Evolutionary conservation across 768 basidiomycete genomes (phyloP), one percentile per base, ranked within the genome.

Genomic region (Termitomyces sp.): DNA sequence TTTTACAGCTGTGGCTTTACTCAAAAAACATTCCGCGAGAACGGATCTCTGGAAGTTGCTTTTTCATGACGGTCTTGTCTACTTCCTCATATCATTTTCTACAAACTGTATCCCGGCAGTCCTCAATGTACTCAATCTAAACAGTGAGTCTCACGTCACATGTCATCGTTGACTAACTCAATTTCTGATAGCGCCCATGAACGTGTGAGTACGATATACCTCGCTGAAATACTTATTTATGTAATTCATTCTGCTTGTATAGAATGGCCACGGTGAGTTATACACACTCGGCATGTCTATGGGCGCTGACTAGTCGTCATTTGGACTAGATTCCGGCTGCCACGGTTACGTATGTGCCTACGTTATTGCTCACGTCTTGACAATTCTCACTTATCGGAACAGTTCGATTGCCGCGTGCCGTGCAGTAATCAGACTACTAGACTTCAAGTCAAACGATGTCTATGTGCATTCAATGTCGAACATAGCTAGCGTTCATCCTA

Each of bases 41-140:
- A 84, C 81, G 4, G 81, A 77, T 57, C 74, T 89, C n/a, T 87
- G 86, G 78, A 76, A 79, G 61, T 68, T 90, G 46, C 79, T 90
- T 50, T 87, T 88, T 70, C 76, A 79, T n/a, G 87, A 89, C 62
- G 88, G 88, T 19, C 71, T 90, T 44, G 80, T 86, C 6, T 88
- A 84, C 65, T 88, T 88, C 63, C 56, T 87, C 27, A 72, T 86
- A 40, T 80, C 86, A 1, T 88, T 86, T 59, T 73, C 80, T 16
- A 84, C 78, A 52, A 89, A 88, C 60, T 79, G 80, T 56, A 73
- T 87, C 50, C 86, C 86, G 35, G 88, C 88, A 21, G 82, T 85
- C 39, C 69, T 87, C 41, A 84, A 81, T 63, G 72, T 83, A 46
- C 65, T 85, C 21, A 77, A 85, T 63, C 70, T 87, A 56, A 85